Evolutionary conservation across 2,329 filamentous ascomycete genomes (phyloP), one percentile per base, ranked within the genome.

Genomic region (Fusarium sp.): DNA sequence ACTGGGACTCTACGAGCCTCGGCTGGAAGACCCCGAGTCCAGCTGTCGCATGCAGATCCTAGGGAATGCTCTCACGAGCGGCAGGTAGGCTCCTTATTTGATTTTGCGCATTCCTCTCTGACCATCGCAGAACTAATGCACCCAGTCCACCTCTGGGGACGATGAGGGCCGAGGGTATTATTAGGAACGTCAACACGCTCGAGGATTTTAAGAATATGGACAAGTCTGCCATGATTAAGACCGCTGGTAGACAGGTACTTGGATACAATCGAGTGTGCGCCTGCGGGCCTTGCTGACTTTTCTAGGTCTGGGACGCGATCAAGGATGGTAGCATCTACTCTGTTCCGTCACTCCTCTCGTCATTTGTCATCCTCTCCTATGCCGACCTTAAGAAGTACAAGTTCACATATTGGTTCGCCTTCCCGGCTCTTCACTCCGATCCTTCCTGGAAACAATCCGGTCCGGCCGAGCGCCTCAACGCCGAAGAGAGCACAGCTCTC

Each of bases 391-490:
- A 99, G 83, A 98, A 97, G 81, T 98, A 98, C 85, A 94, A 92
- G 72, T 98, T 98, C 81, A 95, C 93, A n/a, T 98, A 98, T 84
- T 97, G 97, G 91, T 98, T 98, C 83, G 96, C 93, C 6, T 99
- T 97, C 79, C 97, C 97, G 1, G 95, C 96, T 17, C 88, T 99
- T 52, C 95, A 97, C 81, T 97, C 96, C 5, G 92, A 96, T 64
- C 94, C 95, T 2, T 87, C 89, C 32, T 99, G 97, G 97, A 92
- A 90, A 76, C 86, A 92, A 61, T 82, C 87, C 2, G 88, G 86
- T 3, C 86, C 86, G 10, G 85, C 90, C 57, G 84, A 86, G 63
- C 87, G 82, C 57, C 84, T 98, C 57, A 90, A 87, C 4, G 80
- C 88, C 3, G 86, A 89, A 71, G 96, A 98, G 82, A 96, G 93